Conservation (phyloP, 352 stramenopile species). For the Phytophthora niederhauseri region DNA sequence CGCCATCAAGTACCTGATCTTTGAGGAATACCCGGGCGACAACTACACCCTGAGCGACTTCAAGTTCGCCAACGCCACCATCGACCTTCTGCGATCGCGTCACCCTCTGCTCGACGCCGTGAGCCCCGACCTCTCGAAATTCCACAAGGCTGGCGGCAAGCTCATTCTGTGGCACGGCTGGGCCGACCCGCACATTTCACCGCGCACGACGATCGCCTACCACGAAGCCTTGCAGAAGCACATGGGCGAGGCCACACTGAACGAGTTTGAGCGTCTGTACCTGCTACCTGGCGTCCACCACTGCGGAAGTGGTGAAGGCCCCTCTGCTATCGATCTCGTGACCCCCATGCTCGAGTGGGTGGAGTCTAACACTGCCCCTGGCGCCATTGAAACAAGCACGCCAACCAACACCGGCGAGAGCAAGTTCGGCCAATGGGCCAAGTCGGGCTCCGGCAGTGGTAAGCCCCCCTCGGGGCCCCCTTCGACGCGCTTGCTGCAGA, state of each 20-base stretch:
- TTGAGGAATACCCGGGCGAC: constrained; percentile 38
- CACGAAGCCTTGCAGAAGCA: constrained; percentile 42
- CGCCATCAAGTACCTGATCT: constrained; percentile 49
- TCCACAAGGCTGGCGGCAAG: constrained; percentile 44
- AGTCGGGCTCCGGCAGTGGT: constrained; percentile 18
- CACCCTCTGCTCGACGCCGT: constrained; percentile 46
- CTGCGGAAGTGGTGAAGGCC: constrained; percentile 45
- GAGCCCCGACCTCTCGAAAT: constrained; percentile 43
- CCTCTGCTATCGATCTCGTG: constrained; percentile 47
- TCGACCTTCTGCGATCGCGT: constrained; percentile 38
- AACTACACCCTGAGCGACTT: constrained; percentile 55
- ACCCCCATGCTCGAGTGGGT: constrained; percentile 55
- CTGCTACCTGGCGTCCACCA: constrained; percentile 54
- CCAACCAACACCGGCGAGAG: constrained; percentile 20
- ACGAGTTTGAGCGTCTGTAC: constrained; percentile 53
- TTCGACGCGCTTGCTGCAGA: constrained; percentile 18
- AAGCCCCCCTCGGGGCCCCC: not conserved
- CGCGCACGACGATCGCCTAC: constrained; percentile 49
- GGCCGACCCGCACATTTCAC: constrained; percentile 55
- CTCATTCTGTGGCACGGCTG: constrained; percentile 56
- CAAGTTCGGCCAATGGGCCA: constrained; percentile 39
- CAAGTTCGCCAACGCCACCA: constrained; percentile 42
- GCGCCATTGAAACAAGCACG: constrained; percentile 37
- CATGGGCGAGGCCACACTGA: constrained; percentile 37
- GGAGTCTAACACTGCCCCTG: constrained; percentile 34